Conservation (phyloP, 805 yeast genomes). For the Lipomyces yamadae region DNA sequence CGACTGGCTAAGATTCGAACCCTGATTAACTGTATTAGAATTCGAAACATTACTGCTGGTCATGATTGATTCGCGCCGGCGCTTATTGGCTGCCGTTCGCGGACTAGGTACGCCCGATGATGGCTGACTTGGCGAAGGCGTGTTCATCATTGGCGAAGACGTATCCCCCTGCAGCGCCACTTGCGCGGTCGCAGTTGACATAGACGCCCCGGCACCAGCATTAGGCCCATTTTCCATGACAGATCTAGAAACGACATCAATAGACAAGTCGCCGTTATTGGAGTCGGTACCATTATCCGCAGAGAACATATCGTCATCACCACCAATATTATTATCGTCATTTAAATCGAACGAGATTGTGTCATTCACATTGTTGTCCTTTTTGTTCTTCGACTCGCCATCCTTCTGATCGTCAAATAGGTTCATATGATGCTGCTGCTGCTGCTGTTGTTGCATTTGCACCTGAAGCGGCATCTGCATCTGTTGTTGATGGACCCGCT, state of each 20-base stretch:
- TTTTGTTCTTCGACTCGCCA: not conserved
- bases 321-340: slow-evolving; percentile 1
- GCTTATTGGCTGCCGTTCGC: slow-evolving; percentile 18
- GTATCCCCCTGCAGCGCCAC: slow-evolving; percentile 4
- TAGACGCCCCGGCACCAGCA: not conserved
- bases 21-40: slow-evolving; percentile 1
- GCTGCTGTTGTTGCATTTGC: slow-evolving; percentile 21
- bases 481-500: slow-evolving; percentile 27
- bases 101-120: slow-evolving; percentile 20
- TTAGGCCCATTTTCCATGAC: not conserved
- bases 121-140: slow-evolving; percentile 23
- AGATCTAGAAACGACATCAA: slow-evolving; percentile 1
- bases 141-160: slow-evolving; percentile 16
- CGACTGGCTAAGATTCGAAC: slow-evolving; percentile 8
- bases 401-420: not conserved
- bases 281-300: slow-evolving; percentile 2
- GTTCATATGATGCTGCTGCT: slow-evolving; percentile 14
- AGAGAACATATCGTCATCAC: slow-evolving; percentile 3
- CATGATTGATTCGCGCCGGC: slow-evolving; percentile 21
- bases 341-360: not conserved
- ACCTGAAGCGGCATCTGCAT: slow-evolving; percentile 26
- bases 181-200: not conserved
- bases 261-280: not conserved
- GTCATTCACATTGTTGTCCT: not conserved
- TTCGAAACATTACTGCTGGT: not conserved